Evolutionary conservation across 2,329 filamentous ascomycete genomes (phyloP), one percentile per base, ranked within the genome.

Genomic region (Arthrobotrys iridis): DNA sequence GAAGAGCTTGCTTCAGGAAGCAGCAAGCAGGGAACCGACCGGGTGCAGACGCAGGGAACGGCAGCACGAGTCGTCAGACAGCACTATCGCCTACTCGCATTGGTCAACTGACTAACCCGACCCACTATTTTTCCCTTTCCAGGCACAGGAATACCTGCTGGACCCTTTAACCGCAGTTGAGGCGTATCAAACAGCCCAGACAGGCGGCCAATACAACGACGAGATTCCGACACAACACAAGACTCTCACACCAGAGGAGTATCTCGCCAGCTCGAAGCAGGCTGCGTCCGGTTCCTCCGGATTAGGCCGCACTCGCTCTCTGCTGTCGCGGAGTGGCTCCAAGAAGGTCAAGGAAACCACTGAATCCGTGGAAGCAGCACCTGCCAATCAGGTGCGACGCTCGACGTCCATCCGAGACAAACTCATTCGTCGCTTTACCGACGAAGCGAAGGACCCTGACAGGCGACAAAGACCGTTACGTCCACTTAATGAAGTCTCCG

Each of bases 131-230:
- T 67, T 74, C 26, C 55, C 46, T 59, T 74, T 70, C 65, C 50
- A 76, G 72, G 72, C 72, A 18, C 62, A 71, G 30, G 72, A 76
- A 20, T 76, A 76, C 33, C 65, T 76, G 26, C 35, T 76, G 58
- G 72, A 76, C 72, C 72, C 72, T 64, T 65, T 76, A 46, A 76
- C 71, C 52, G 59, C 72, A 55, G 72, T 76, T n/a, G 72, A 76
- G 22, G 72, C 72, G 4, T 76, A 71, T 55, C 72, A 76, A 64
- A 76, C 65, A 20, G 72, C 72, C 20, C 72, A 76, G 58, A 71
- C 66, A 28, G 72, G 72, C 64, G 72, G 72, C 48, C 72, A 76
- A 40, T 76, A 76, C 72, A 76, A 66, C 46, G 40, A 76, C 33
- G n/a, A 26, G 20, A 50, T 76, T 33, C 72, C 72, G 37, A 76